A percentile compares a stretch with the other conserved stretches of the same genome.
phyloP scores from a whole-genome alignment of 2,329 filamentous ascomycete species.

The Colletotrichum phormii region DNA sequence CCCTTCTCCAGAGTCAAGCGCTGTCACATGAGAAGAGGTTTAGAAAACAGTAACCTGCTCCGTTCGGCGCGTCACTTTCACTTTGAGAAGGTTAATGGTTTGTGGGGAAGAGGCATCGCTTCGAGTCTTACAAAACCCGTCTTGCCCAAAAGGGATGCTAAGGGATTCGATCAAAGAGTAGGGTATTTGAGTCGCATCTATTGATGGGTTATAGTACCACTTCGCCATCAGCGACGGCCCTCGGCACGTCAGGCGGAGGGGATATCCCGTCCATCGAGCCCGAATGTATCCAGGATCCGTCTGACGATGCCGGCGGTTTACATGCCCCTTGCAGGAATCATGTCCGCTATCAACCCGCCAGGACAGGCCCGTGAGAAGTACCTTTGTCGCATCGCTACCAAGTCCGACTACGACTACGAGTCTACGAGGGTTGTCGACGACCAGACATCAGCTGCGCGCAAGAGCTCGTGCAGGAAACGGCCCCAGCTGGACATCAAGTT shows the following conservation, averaged over 20 bases:
- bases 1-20: conserved; percentile 32
- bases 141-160: neutral
- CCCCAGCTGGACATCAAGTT: neutral
- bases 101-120: conserved; percentile 8
- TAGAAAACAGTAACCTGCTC: conserved; percentile 7
- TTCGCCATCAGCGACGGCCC: too few relatives aligned
- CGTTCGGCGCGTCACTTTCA: neutral
- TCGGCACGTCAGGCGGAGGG: neutral
- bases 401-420: conserved; percentile 5
- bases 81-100: neutral
- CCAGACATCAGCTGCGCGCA: conserved; percentile 4
- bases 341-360: conserved; percentile 21
- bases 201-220: neutral
- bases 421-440: conserved; percentile 8
- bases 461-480: neutral
- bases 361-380: conserved; percentile 17
- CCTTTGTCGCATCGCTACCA: neutral
- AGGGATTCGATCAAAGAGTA: too few relatives aligned
- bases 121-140: neutral
- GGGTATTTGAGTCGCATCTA: neutral
- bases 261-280: conserved; percentile 7
- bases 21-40: conserved; percentile 16
- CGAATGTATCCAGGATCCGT: neutral
- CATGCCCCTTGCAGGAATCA: conserved; percentile 29
- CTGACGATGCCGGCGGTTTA: conserved; percentile 3